Evolutionary conservation across 495 filamentous ascomycete species (phyloP).

Genomic region (Lasiosphaeriaceae sp.): DNA sequence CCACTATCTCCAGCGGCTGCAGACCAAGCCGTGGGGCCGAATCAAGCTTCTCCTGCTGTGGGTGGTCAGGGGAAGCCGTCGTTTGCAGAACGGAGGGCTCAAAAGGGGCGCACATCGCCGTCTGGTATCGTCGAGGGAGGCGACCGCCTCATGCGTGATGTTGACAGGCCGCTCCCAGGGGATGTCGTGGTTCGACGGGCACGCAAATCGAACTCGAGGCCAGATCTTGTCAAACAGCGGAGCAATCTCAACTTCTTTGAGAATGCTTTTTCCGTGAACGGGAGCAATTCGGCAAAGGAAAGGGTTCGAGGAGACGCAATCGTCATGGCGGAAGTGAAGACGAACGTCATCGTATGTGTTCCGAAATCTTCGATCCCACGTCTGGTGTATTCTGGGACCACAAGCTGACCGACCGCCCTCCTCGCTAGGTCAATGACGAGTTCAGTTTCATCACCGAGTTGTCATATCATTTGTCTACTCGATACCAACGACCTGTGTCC

Average conservation of each 20-base stretch:
- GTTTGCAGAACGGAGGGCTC: conserved; percentile 39
- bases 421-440: conserved; percentile 57
- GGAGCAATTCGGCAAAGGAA: conserved; percentile 47
- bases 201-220: conserved; percentile 23
- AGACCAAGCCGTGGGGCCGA: background rate
- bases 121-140: conserved; percentile 37
- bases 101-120: conserved; percentile 35
- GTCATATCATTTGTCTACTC: conserved; percentile 62
- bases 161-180: conserved; percentile 34
- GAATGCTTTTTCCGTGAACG: conserved; percentile 40
- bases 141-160: conserved; percentile 34
- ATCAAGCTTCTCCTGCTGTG: background rate
- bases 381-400: background rate
- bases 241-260: conserved; percentile 43
- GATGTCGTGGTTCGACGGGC: conserved; percentile 21
- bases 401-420: background rate
- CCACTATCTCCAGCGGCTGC: background rate
- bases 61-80: conserved; percentile 15
- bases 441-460: conserved; percentile 67
- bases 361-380: background rate
- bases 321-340: conserved; percentile 75
- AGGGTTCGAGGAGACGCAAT: conserved; percentile 61
- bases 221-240: conserved; percentile 36
- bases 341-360: conserved; percentile 70
- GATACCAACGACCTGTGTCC: conserved; percentile 68